These are phyloP conservation scores for Cymodocea nodosa DNA, from an alignment of 116 monocot genomes.

Conservation along the genomic window DNA sequence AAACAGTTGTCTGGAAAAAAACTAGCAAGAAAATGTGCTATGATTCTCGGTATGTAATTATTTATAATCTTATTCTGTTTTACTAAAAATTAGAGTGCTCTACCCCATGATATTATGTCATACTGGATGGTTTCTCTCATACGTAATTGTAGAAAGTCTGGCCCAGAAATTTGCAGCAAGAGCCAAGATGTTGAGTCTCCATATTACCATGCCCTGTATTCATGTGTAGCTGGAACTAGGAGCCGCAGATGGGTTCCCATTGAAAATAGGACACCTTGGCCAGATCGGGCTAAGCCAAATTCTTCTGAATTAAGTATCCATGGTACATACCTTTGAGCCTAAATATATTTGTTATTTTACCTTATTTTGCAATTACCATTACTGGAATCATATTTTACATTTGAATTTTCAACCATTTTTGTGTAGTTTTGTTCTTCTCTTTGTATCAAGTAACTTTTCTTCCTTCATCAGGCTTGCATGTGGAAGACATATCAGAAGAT, in stretches of 20 bases:
- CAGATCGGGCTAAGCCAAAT: constrained; percentile 42
- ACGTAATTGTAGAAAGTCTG: constrained; percentile 51
- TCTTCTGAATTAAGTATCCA: constrained; percentile 21
- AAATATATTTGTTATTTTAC: not conserved
- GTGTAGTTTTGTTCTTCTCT: not conserved
- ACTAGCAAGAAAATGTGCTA: constrained; percentile 65
- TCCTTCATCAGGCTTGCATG: constrained; percentile 38
- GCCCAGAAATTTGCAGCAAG: constrained; percentile 56
- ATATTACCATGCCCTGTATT: constrained; percentile 63
- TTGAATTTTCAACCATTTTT: not conserved
- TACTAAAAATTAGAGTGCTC: not conserved
- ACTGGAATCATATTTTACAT: not conserved
- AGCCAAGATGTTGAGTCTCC: constrained; percentile 75
- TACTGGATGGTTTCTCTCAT: not conserved
- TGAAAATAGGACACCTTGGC: constrained; percentile 59
- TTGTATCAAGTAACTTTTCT: not conserved
- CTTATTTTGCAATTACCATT: not conserved
- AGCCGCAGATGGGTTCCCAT: constrained; percentile 83
- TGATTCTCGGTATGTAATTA: constrained; percentile 36
- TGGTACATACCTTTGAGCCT: not conserved
- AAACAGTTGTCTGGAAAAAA: constrained; percentile 94
- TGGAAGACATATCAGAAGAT: constrained; percentile 56
- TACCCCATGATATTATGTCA: not conserved
- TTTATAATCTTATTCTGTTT: not conserved
- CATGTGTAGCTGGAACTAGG: constrained; percentile 73